These are phyloP conservation scores for Diaporthe sp. DNA, from an alignment of 2,329 filamentous ascomycete genomes.

Conservation along the genomic window DNA sequence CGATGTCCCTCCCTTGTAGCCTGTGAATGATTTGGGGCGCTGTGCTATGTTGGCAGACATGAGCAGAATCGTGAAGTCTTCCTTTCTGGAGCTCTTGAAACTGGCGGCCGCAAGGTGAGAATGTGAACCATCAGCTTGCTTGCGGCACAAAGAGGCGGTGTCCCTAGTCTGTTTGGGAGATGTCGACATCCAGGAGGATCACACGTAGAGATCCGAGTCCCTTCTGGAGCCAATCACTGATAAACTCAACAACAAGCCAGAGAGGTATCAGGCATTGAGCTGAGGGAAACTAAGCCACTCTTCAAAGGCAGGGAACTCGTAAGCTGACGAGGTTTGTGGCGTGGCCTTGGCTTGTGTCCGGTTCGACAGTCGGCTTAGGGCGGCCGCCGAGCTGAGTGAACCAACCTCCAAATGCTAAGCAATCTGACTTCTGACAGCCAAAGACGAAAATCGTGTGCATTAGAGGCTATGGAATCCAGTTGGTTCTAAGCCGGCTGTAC, in stretches of 20 bases:
- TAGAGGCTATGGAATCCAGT: background rate
- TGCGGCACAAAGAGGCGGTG: background rate
- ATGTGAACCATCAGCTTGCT: background rate
- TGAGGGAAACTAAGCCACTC: background rate
- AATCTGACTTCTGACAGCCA: background rate
- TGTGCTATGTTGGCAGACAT: background rate
- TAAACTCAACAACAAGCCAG: too few species aligned
- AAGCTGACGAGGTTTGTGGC: conserved; percentile 16
- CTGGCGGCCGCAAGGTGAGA: background rate
- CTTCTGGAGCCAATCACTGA: too few species aligned
- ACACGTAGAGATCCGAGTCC: too few species aligned
- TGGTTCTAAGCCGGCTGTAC: background rate
- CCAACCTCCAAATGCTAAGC: background rate
- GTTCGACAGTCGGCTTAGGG: background rate
- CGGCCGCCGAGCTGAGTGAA: conserved; percentile 18
- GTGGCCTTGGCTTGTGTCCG: background rate
- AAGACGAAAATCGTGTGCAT: background rate
- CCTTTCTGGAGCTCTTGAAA: background rate
- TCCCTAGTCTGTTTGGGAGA: background rate
- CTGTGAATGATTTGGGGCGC: background rate
- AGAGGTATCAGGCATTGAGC: too few species aligned
- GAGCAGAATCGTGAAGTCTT: background rate
- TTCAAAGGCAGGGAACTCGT: background rate
- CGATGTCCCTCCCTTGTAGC: background rate
- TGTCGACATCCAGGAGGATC: background rate